These are phyloP conservation scores for Phialophora verrucosa DNA, from an alignment of 2,329 filamentous ascomycete species.

Conservation along the genomic window DNA sequence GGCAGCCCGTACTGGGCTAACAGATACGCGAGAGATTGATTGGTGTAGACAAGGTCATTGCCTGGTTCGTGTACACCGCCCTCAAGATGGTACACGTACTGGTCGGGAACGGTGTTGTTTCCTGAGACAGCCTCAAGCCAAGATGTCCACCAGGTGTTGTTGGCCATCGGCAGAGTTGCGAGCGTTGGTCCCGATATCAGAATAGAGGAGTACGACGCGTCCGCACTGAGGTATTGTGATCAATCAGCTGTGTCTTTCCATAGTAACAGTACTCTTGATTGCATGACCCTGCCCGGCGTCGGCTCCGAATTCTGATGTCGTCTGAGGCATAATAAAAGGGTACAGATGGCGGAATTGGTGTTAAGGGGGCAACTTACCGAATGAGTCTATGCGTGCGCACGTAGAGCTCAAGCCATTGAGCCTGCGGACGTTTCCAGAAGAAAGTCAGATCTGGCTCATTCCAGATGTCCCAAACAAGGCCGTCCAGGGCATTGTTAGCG, in stretches of 20 bases:
- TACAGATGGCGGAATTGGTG: neutral
- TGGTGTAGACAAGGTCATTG: neutral
- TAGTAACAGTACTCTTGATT: no score
- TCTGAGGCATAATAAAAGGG: no score
- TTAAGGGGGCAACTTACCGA: neutral
- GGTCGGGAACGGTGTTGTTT: slow-evolving; percentile 4
- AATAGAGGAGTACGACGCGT: no score
- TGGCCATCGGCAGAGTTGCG: neutral
- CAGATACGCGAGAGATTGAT: neutral
- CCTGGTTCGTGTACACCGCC: neutral
- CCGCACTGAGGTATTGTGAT: no score
- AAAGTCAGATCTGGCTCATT: neutral
- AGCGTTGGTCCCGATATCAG: neutral
- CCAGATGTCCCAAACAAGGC: neutral
- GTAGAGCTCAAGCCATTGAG: neutral
- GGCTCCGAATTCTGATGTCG: no score
- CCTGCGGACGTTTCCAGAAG: neutral
- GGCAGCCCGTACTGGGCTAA: neutral
- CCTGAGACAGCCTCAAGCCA: neutral
- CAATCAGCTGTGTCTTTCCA: no score
- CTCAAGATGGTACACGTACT: slow-evolving; percentile 1
- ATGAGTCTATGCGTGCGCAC: neutral
- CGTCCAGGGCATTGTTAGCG: neutral
- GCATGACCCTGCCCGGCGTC: no score
- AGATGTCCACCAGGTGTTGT: neutral